These are phyloP conservation scores for Saturnispora kantuleensis DNA, from an alignment of 805 yeast genomes.

Conservation along the genomic window DNA sequence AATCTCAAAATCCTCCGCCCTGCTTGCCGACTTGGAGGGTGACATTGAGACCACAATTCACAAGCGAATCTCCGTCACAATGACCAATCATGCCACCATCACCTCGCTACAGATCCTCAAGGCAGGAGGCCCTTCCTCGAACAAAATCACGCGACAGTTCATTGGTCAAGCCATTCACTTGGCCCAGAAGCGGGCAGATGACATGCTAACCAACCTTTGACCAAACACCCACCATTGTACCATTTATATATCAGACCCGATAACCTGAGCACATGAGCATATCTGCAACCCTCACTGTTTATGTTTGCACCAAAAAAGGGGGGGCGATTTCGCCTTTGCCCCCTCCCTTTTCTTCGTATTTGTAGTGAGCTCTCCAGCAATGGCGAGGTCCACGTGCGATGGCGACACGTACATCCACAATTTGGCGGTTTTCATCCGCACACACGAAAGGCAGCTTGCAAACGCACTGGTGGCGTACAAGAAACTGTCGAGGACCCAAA, in stretches of 20 bases:
- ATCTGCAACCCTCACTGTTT: neutral
- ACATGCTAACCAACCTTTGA: conserved; percentile 15
- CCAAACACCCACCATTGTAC: neutral
- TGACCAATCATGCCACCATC: conserved; percentile 23
- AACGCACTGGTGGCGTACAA: conserved; percentile 48
- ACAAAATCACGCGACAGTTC: conserved; percentile 36
- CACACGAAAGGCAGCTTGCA: conserved; percentile 50
- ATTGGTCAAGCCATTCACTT: conserved; percentile 38
- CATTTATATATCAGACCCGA: no score
- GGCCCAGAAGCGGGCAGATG: conserved; percentile 38
- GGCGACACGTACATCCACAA: conserved; percentile 51
- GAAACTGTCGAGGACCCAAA: conserved; percentile 21
- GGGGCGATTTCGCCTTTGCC: neutral
- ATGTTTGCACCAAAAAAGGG: no score
- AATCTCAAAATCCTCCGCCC: conserved; percentile 22
- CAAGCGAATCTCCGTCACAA: conserved; percentile 42
- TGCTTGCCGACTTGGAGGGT: conserved; percentile 73
- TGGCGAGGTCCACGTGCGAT: conserved; percentile 31
- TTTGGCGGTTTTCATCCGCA: conserved; percentile 41
- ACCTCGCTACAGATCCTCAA: conserved; percentile 41
- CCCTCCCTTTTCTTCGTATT: neutral
- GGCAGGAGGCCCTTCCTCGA: conserved; percentile 29
- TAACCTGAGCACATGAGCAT: conserved; percentile 3
- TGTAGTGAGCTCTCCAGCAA: neutral
- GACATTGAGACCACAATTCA: conserved; percentile 69